Evolutionary conservation across 2,329 filamentous ascomycete genomes (phyloP).

Genomic region (Scorias spongiosa): DNA sequence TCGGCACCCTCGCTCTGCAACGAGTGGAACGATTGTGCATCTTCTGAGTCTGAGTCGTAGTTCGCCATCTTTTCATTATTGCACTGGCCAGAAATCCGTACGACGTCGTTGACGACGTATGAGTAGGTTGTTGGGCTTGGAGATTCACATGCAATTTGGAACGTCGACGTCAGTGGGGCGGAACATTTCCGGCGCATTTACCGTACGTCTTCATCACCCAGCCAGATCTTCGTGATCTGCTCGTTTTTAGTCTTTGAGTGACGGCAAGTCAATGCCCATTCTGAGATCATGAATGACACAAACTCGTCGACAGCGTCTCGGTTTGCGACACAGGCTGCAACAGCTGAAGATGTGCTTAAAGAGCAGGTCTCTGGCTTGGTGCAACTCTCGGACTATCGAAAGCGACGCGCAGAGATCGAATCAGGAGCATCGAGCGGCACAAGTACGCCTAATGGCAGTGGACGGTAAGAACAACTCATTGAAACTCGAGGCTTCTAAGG

Average conservation of each 20-base stretch:
- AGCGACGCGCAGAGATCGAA: slow-evolving; percentile 88
- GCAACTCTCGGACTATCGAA: slow-evolving; percentile 83
- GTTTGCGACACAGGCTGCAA: slow-evolving; percentile 62
- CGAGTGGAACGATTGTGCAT: slow-evolving; percentile 16
- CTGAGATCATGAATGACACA: slow-evolving; percentile 8
- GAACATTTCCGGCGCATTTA: not conserved
- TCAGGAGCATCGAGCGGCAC: slow-evolving; percentile 47
- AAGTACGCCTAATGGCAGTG: slow-evolving; percentile 32
- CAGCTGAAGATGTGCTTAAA: slow-evolving; percentile 68
- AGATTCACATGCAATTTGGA: not conserved
- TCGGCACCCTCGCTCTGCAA: slow-evolving; percentile 9
- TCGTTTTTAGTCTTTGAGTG: not conserved
- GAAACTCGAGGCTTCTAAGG: not conserved
- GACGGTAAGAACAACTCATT: slow-evolving; percentile 38
- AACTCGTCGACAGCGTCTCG: slow-evolving; percentile 20
- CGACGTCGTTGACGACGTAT: not conserved
- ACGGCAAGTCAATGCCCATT: not conserved
- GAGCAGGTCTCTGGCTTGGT: slow-evolving; percentile 84
- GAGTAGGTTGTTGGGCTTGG: not conserved
- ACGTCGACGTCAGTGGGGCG: not conserved
- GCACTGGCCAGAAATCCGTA: not conserved
- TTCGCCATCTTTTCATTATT: slow-evolving; percentile 3
- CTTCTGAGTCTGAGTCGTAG: slow-evolving; percentile 14
- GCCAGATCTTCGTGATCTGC: not conserved
- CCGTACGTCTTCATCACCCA: slow-evolving; percentile 11